These are phyloP conservation scores for Eurotiales sp. DNA, from an alignment of 2,329 filamentous ascomycete species.

Conservation along the genomic window DNA sequence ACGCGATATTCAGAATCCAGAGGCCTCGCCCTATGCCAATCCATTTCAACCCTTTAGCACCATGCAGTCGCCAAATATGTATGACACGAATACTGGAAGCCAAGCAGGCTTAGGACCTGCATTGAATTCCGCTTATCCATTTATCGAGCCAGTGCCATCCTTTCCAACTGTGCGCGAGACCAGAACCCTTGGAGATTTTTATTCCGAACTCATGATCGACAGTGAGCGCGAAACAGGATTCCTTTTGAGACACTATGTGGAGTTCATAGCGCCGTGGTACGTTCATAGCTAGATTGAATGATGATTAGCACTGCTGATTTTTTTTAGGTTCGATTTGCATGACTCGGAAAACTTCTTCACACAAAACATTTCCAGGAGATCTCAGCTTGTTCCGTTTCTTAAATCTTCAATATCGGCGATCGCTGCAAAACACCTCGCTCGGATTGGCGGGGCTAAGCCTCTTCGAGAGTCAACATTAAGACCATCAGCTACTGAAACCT, in stretches of 20 bases:
- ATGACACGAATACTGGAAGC: neutral
- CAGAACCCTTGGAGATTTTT: conserved; percentile 27
- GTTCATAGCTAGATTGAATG: neutral
- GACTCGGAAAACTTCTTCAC: conserved; percentile 38
- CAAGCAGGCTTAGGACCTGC: neutral
- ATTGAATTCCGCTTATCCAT: neutral
- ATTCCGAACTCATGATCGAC: conserved; percentile 35
- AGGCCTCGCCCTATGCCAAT: neutral
- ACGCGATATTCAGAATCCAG: neutral
- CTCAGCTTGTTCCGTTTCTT: conserved; percentile 30
- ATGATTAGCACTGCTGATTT: conserved; percentile 14
- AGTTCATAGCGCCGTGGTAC: conserved; percentile 34
- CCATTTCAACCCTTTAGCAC: neutral
- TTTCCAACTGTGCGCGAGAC: neutral
- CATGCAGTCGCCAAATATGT: neutral
- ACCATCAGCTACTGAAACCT: conserved; percentile 51
- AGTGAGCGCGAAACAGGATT: conserved; percentile 38
- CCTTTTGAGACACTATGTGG: conserved; percentile 34
- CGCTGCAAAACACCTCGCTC: conserved; percentile 38
- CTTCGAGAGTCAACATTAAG: conserved; percentile 25
- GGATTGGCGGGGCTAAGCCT: conserved; percentile 28
- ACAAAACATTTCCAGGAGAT: conserved; percentile 35
- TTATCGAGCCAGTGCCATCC: neutral
- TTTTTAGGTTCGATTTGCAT: conserved; percentile 35
- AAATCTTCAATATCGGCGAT: conserved; percentile 36